phyloP scores from a whole-genome alignment of 2,329 filamentous ascomycete genomes.

The Emergomyces orientalis region DNA sequence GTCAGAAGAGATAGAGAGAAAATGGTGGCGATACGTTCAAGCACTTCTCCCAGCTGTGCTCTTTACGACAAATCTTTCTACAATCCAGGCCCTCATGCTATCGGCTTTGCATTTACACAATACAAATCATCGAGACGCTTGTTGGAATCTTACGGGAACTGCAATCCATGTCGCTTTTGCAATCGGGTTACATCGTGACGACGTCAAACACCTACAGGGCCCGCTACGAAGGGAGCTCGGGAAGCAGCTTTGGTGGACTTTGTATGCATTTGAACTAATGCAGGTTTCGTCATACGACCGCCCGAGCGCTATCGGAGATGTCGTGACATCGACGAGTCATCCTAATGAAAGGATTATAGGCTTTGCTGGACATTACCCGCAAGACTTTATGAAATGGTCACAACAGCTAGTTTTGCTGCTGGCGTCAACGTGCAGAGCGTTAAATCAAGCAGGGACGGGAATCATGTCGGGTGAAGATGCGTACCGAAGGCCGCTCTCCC shows the following conservation, averaged over 20 bases:
- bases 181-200: neutral
- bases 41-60: neutral
- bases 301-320: neutral
- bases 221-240: neutral
- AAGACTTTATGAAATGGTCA: constrained; percentile 4
- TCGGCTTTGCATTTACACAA: constrained; percentile 3
- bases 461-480: constrained; percentile 3
- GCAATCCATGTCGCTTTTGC: constrained; percentile 1
- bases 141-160: constrained; percentile 1
- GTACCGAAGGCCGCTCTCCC: neutral
- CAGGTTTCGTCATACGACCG: constrained; percentile 1
- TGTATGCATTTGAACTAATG: constrained; percentile 1
- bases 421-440: constrained; percentile 1
- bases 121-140: constrained; percentile 1
- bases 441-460: constrained; percentile 1
- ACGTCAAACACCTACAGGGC: constrained; percentile 1
- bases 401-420: constrained; percentile 1
- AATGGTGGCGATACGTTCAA: constrained; percentile 3
- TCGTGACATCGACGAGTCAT: neutral
- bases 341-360: constrained; percentile 4
- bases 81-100: constrained; percentile 1
- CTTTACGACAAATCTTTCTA: neutral
- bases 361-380: neutral
- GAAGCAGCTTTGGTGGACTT: constrained; percentile 3
- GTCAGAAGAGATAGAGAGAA: neutral